These are phyloP conservation scores for Saprolegnia diclina DNA, from an alignment of 352 stramenopile species.

Conservation along the genomic window DNA sequence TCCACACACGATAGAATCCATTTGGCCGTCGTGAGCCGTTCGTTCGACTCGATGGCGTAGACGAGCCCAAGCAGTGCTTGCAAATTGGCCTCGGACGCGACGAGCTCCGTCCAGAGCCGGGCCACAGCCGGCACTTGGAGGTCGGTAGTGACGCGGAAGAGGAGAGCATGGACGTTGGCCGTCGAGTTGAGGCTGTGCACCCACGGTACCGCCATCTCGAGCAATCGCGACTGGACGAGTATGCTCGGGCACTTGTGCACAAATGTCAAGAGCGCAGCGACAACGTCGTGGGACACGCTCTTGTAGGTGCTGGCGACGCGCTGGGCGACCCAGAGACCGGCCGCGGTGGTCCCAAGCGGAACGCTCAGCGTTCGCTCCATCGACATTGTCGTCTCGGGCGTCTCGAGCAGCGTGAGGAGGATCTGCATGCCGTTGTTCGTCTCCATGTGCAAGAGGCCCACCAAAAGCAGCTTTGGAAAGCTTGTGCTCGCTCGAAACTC, in stretches of 20 bases:
- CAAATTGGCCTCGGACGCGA: neutral
- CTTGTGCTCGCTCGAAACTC: conserved; percentile 1
- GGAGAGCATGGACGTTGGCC: neutral
- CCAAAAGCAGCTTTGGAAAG: conserved; percentile 18
- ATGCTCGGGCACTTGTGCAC: conserved; percentile 8
- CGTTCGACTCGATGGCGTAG: neutral
- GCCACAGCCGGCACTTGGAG: neutral
- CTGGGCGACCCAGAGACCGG: too few species aligned
- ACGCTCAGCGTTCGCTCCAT: neutral
- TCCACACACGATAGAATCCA: conserved; percentile 3
- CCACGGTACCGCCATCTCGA: conserved; percentile 1
- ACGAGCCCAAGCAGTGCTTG: neutral
- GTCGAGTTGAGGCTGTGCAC: neutral
- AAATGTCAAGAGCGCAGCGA: conserved; percentile 9
- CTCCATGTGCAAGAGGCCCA: conserved; percentile 14
- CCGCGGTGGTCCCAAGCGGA: too few species aligned
- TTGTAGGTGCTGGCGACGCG: neutral
- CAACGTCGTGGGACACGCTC: neutral
- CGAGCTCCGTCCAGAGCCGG: conserved; percentile 11
- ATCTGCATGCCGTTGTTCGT: conserved; percentile 11
- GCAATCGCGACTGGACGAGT: neutral
- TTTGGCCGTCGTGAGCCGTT: conserved; percentile 10
- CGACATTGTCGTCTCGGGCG: neutral
- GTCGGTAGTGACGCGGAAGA: conserved; percentile 21
- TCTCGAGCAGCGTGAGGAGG: conserved; percentile 1